Evolutionary conservation across 225 moss, liverwort and hornwort species (phyloP).

Genomic region (Polytrichum commune): DNA sequence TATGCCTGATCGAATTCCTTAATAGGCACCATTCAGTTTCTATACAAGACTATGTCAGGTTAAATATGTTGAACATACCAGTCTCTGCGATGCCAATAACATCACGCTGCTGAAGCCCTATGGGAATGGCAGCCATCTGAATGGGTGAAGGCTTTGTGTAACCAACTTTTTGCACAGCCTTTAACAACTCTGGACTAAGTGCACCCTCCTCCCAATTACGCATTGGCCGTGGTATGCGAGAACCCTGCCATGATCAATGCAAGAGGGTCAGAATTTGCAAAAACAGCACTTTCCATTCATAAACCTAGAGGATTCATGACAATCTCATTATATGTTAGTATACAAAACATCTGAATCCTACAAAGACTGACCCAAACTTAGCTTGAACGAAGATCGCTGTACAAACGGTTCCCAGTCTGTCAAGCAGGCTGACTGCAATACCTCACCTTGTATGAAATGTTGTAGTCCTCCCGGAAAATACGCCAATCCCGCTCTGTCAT

Average conservation of each 20-base stretch:
- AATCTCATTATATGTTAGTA: no score
- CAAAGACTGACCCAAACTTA: no score
- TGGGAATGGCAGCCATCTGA: slow-evolving; percentile 79
- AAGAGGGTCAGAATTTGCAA: neutral
- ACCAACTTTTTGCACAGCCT: slow-evolving; percentile 52
- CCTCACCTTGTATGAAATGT: slow-evolving; percentile 69
- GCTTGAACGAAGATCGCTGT: no score
- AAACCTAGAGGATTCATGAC: no score
- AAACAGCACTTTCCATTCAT: no score
- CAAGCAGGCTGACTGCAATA: no score
- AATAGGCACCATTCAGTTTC: no score
- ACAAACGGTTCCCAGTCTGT: no score
- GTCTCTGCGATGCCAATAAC: slow-evolving; percentile 73
- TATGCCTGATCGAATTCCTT: no score
- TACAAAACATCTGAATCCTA: no score
- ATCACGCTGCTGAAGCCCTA: slow-evolving; percentile 65
- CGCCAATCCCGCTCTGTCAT: slow-evolving; percentile 81
- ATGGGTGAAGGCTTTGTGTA: slow-evolving; percentile 69
- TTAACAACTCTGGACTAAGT: slow-evolving; percentile 53
- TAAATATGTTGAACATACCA: slow-evolving; percentile 19
- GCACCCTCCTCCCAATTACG: slow-evolving; percentile 66
- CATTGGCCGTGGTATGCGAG: slow-evolving; percentile 62
- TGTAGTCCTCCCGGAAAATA: slow-evolving; percentile 68
- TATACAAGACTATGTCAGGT: no score
- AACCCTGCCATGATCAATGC: slow-evolving; percentile 29